Evolutionary conservation across 345 rosid genomes (phyloP).

Genomic region (Eucalyptus virginea): DNA sequence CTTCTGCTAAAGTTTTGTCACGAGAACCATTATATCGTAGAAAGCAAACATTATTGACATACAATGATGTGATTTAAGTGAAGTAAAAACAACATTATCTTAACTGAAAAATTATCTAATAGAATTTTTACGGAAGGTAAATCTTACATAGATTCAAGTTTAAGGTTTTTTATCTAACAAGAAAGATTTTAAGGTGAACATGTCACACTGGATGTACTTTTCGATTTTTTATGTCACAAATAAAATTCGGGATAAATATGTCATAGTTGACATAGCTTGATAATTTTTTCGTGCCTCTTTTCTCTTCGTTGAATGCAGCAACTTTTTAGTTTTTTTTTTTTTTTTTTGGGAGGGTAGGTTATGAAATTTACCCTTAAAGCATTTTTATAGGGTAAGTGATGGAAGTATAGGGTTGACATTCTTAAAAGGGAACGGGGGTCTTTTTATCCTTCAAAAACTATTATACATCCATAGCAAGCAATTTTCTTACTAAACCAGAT

Average conservation of each 20-base stretch:
- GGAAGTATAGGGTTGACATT: background rate
- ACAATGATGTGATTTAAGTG: no score
- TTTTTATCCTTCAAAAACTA: background rate
- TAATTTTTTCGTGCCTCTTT: no score
- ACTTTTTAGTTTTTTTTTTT: background rate
- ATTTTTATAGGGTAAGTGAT: background rate
- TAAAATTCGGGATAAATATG: no score
- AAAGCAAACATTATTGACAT: background rate
- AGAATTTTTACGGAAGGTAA: background rate
- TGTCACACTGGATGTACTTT: no score
- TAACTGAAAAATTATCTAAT: no score
- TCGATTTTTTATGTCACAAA: no score
- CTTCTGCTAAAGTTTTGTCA: background rate
- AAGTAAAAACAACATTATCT: no score
- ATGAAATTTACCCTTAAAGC: background rate
- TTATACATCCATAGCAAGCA: background rate
- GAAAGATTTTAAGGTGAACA: rapidly evolving
- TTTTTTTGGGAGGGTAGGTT: background rate
- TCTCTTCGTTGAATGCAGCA: background rate
- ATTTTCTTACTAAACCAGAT: background rate
- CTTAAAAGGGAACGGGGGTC: background rate
- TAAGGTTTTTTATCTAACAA: background rate
- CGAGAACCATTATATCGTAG: background rate
- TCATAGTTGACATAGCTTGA: rapidly evolving
- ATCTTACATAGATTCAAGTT: background rate